A percentile compares a stretch with the other conserved stretches of the same genome.
Conservation (phyloP, 2,329 filamentous ascomycete genomes). For the Venturia aucupariae region DNA sequence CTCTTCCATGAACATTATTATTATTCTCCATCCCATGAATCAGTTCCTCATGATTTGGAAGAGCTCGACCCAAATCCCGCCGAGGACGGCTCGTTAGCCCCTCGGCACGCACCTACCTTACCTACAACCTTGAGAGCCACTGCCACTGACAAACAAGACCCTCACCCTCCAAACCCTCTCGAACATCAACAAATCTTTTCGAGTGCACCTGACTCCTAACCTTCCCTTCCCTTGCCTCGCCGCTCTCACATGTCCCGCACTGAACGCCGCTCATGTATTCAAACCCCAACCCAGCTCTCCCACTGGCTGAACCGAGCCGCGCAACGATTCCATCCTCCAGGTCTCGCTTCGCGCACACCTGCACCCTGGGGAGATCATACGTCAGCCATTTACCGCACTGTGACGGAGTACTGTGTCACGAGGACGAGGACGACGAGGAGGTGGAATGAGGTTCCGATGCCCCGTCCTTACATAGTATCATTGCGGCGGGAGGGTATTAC, state of each 20-base stretch:
- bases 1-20: no score
- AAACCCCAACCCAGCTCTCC: no score
- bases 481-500: no score
- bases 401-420: background rate
- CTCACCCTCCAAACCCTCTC: background rate
- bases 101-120: background rate
- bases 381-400: background rate
- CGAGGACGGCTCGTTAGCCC: background rate
- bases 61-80: no score
- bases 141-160: no score
- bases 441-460: background rate
- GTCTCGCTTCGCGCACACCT: background rate
- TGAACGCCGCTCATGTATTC: background rate
- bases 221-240: no score
- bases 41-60: no score
- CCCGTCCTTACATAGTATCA: no score
- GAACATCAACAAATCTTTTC: background rate
- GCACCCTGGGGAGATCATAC: background rate
- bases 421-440: background rate
- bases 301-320: background rate
- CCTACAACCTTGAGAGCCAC: no score
- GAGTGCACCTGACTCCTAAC: background rate
- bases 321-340: background rate
- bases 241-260: background rate
- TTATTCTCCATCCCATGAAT: no score